Evolutionary conservation across 139 green algal genomes (phyloP), one percentile per base, ranked within the genome.

Genomic region (Haematococcus lacustris): DNA sequence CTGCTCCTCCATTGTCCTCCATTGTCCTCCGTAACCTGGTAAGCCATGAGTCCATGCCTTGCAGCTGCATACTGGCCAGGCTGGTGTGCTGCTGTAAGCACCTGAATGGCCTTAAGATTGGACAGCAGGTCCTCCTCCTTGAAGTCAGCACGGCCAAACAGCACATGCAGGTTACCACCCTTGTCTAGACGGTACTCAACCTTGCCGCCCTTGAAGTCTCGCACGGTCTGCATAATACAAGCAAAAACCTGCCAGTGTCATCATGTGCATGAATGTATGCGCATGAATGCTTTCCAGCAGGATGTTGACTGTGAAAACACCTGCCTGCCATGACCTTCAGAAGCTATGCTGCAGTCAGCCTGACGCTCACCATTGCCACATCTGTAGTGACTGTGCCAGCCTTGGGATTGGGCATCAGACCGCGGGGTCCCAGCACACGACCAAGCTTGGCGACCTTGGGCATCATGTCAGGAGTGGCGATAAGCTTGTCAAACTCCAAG

Each of bases 391-490:
- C 95, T n/a, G 96, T 99, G 73, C 96, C 96, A 23, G 95, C 92
- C 90, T 99, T 99, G 78, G 96, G 96, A 86, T 99, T 99, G 71
- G 94, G 94, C 94, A 98, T 98, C 1, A 98, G 85, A 13, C 94
- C 94, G 5, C 90, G 85, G 0, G 94, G 94, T 6, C 94, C 96
- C 69, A 99, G 88, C 68, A 92, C 77, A 38, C 96, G 87, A 64
- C 96, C 96, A 39, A 99, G 91, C 88, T 97, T 97, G 41, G 96
- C 96, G 26, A 97, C 88, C 86, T 98, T 98, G 57, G 96, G 96
- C 95, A 99, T 99, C 95, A 99, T 98, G 78, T 98, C 96, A 25
- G 96, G 94, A 0, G 96, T 98, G 41, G 94, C 94, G 50, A 99
- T 89, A 38, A 99, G 90, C 87, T 98, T 98, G 84, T 99, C 94